Base-by-base conservation (phyloP, 2,329 filamentous ascomycete genomes). In the Sarocladium strictum region DNA sequence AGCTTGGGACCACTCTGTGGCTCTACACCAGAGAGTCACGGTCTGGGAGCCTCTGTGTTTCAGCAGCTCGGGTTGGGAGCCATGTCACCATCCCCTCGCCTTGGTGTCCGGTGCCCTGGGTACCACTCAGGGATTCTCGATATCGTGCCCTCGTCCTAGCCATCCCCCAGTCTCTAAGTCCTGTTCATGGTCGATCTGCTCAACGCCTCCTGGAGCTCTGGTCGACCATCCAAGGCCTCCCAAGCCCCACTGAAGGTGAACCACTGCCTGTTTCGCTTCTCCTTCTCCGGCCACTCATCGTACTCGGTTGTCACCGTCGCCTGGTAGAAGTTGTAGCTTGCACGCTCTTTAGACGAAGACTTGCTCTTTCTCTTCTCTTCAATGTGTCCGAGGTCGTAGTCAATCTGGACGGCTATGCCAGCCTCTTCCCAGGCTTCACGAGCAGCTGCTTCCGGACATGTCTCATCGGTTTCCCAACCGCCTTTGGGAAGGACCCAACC, bases 351-450 rank as follows among this genome's bases (percentile, higher is more conserved):
- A 58, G 83, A 83, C 6, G 27, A 21, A 56, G 76, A 76, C 69
- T 93, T 93, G 35, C 89, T 90, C 6, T 90, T 81, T 56, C 91
- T 84, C 68, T 85, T 88, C 72, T 99, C 94, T 54, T 85, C 76
- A 62, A 99, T 96, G 60, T 87, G 81, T 59, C 92, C 92, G 52
- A 99, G 80, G 69, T 96, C 90, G 68, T 86, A 87, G 63, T 87
- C 85, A 69, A 97, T 86, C 56, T 83, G 86, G 71, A 93, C 89
- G 64, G 88, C 79, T 65, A 97, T 95, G 64, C 94, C 94, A 40
- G 92, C 94, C 75, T 97, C 94, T 75, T 97, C 94, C 94, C 94
- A 97, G 58, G 94, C 94, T 72, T 99, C 94, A 62, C 94, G 77
- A 77, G 87, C 72, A 55, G 94, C 94, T 55, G 94, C 89, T 68